Percentiles rank a stretch among this genome's conserved stretches.
Evolutionary conservation across 345 rosid species (phyloP).

Genomic region (Lagerstroemia speciosa): DNA sequence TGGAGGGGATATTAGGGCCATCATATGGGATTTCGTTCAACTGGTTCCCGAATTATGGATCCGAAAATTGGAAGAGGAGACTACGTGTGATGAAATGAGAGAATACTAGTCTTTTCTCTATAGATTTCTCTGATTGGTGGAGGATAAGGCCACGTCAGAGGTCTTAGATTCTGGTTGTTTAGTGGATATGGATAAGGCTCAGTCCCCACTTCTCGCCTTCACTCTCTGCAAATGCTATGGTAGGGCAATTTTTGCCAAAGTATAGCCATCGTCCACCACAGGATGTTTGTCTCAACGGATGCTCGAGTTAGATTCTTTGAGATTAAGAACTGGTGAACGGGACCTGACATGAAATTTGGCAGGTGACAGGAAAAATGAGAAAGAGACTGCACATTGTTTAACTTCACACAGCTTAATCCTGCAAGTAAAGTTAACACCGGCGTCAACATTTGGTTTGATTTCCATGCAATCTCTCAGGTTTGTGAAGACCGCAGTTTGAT

Average conservation of each 20-base stretch:
- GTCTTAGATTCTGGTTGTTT: slow-evolving; percentile 19
- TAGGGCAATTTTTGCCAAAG: not conserved
- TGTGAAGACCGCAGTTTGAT: too few species aligned
- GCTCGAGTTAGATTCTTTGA: not conserved
- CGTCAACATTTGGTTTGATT: too few species aligned
- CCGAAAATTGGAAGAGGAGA: not conserved
- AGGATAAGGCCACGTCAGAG: slow-evolving; percentile 48
- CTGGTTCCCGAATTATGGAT: not conserved
- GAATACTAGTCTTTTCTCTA: not conserved
- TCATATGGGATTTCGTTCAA: not conserved
- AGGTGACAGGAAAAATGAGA: not conserved
- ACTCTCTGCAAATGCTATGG: not conserved
- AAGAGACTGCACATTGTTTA: not conserved
- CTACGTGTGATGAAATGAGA: not conserved
- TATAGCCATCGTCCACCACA: not conserved
- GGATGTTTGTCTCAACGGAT: not conserved
- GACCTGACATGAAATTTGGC: not conserved
- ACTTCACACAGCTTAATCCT: not conserved
- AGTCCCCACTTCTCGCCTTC: slow-evolving; percentile 15
- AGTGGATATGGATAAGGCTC: slow-evolving; percentile 35
- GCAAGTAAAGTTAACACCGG: too few species aligned
- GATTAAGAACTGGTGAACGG: not conserved
- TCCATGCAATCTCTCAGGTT: too few species aligned
- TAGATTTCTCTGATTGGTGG: slow-evolving; percentile 10
- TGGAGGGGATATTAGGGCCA: not conserved